phyloP scores from a whole-genome alignment of 1,284 basidiomycete genomes.

The Tilletia setariae region DNA sequence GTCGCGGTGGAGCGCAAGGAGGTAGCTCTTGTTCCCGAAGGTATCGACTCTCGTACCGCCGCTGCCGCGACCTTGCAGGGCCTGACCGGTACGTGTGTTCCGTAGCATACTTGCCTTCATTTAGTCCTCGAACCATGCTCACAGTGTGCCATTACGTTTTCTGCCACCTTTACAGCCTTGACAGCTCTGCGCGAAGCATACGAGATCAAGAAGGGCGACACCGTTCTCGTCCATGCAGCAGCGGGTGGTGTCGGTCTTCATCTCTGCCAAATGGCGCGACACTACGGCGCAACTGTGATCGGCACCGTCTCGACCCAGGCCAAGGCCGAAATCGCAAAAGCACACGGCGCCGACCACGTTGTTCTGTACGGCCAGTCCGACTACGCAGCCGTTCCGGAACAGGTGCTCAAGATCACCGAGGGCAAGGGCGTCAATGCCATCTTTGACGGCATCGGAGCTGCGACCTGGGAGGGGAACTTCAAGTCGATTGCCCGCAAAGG shows the following conservation, averaged over 20 bases:
- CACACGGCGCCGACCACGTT: slow-evolving; percentile 79
- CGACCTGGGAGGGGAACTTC: slow-evolving; percentile 62
- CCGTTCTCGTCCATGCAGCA: slow-evolving; percentile 77
- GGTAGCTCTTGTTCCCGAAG: slow-evolving; percentile 61
- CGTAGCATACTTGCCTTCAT: no score
- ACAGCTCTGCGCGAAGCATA: slow-evolving; percentile 80
- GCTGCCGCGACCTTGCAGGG: slow-evolving; percentile 72
- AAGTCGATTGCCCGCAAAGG: slow-evolving; percentile 62
- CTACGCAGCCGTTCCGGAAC: slow-evolving; percentile 19
- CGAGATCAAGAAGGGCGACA: slow-evolving; percentile 66
- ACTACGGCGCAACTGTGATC: slow-evolving; percentile 78
- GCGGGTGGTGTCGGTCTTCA: slow-evolving; percentile 69
- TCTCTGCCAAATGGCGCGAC: slow-evolving; percentile 57
- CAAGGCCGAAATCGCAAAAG: slow-evolving; percentile 79
- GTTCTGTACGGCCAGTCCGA: slow-evolving; percentile 66
- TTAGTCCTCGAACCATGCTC: no score
- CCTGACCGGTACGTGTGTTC: slow-evolving; percentile 61
- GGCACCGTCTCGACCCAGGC: slow-evolving; percentile 83
- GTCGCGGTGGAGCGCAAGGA: slow-evolving; percentile 66
- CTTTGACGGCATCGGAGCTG: slow-evolving; percentile 85
- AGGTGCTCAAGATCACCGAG: slow-evolving; percentile 65
- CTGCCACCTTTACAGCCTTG: slow-evolving; percentile 57
- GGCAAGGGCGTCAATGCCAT: slow-evolving; percentile 76
- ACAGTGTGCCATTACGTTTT: not conserved
- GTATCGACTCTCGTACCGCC: slow-evolving; percentile 65